Base-by-base conservation (phyloP, 495 filamentous ascomycete species). In the Arthonia radiata region DNA sequence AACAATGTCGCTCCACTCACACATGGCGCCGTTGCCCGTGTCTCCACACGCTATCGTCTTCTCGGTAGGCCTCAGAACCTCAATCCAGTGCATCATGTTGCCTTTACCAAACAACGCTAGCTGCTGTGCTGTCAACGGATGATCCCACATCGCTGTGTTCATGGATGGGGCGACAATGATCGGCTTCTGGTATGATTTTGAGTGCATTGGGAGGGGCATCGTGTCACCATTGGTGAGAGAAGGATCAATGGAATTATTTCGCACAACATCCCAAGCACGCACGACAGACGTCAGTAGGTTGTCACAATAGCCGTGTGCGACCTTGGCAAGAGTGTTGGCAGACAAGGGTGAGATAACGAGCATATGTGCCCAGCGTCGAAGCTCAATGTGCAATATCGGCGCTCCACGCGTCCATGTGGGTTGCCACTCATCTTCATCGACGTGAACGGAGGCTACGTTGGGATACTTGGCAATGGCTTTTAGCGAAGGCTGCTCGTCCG, bases 141-240 rank as follows among this genome's bases (percentile, higher is more conserved):
- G 75, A 27, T 53, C 52, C 71, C 71, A 91, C 83, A 90, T 90
- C 2, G 66, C 67, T n/a, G 68, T 77, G 50, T 89, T 83, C 77
- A 89, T 81, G 9, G 69, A 64, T 23, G 67, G 73, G n/a, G 59
- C 72, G 0, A 75, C 69, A 3, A 72, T 22, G 26, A 77, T 71
- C 16, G 44, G 41, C 43, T 64, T 67, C 38, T 44, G 51, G 35
- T n/a, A n/a, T n/a, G n/a, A n/a, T n/a, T n/a, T n/a, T n/a, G n/a
- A n/a, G n/a, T n/a, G n/a, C n/a, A n/a, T n/a, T n/a, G n/a, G n/a
- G n/a, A n/a, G n/a, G n/a, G n/a, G n/a, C n/a, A n/a, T n/a, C n/a
- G n/a, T n/a, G n/a, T n/a, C n/a, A n/a, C n/a, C n/a, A n/a, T n/a
- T n/a, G n/a, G n/a, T n/a, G n/a, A n/a, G n/a, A n/a, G n/a, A n/a